Evolutionary conservation across 208 protist species (phyloP), one percentile per base, ranked within the genome.

Genomic region (Wallacemonas sp.): DNA sequence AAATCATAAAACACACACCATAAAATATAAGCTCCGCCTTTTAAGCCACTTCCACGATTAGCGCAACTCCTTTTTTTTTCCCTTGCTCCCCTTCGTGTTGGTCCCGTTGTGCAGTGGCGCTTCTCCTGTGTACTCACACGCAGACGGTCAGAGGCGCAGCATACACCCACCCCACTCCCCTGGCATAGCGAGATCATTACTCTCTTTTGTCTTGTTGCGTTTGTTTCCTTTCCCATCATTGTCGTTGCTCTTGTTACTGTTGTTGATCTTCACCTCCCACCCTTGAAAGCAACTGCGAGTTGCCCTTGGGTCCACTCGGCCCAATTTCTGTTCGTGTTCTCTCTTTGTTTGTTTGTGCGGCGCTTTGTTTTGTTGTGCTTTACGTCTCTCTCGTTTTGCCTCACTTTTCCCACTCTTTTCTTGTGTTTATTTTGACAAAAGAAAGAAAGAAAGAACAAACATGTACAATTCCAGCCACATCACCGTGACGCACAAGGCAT

Each of bases 161-260:
- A n/a, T n/a, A n/a, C n/a, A n/a, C n/a, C n/a, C n/a, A n/a, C n/a
- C n/a, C n/a, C n/a, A n/a, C n/a, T n/a, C n/a, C n/a, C n/a, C n/a
- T n/a, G n/a, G n/a, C n/a, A n/a, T n/a, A n/a, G n/a, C n/a, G n/a
- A n/a, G n/a, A n/a, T n/a, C n/a, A n/a, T 62, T 64, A 57, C 52
- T 38, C 64, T 46, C 47, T 5, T 38, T n/a, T 56, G 36, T 64
- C 56, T 39, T 63, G 24, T 65, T 23, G 29, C 68, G 30, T 34
- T 64, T 41, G 11, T 5, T 36, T 61, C 30, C 30, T n/a, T 61
- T 61, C 16, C 6, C 19, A 32, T 41, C 36, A 17, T 41, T 41
- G 6, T 41, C 14, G 8, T 60, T 60, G 8, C 23, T 16, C 5
- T 34, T 30, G n/a, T 36, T 32, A 34, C 24, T 32, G 3, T 32